Base-by-base conservation (phyloP, 169 alveolate genomes). In the Cryptosporidium meleagridis region DNA sequence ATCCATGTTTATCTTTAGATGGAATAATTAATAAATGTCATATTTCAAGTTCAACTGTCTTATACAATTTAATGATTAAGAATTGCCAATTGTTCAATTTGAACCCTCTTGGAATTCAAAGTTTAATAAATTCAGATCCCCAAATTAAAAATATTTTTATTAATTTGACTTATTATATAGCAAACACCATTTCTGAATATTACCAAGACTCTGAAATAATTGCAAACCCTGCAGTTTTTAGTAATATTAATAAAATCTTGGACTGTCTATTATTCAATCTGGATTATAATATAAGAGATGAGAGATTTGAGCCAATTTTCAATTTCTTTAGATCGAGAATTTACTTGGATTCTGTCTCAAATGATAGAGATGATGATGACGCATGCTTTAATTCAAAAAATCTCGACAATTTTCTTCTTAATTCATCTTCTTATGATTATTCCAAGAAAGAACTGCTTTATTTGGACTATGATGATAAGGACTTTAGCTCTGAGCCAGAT, bases 51-150 rank as follows among this genome's bases (percentile, higher is more conserved):
- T 52, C 68, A 18, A 58, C 21, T 9, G 29, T 59, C 7, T 29
- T 73, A 4, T 59, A 7, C 37, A 73, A 73, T 59, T 6, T 73
- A 18, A 51, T 73, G 0, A 31, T 37, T 14, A 73, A 58, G 37
- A 39, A 73, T 41, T 73, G 72, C 37, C 86, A 73, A 35, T n/a
- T 58, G 16, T 59, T 65, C 51, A 37, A 59, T 41, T 41, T 44
- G 4, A n/a, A n/a, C 23, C 37, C 2, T 23, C 23, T 69, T 21
- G 41, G 39, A 26, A 41, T 45, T 9, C 39, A 69, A 23, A 29
- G 12, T 4, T 29, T 69, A 16, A n/a, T 69, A 2, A 21, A 39
- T 41, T 41, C 62, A 23, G 84, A 69, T 59, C 37, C 33, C 0
- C 62, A 69, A 21, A 18, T 51, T 18, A 71, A 26, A 33, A 52